Evolutionary conservation across 345 rosid species (phyloP), one percentile per base, ranked within the genome.

Genomic region (Gossypium turneri): DNA sequence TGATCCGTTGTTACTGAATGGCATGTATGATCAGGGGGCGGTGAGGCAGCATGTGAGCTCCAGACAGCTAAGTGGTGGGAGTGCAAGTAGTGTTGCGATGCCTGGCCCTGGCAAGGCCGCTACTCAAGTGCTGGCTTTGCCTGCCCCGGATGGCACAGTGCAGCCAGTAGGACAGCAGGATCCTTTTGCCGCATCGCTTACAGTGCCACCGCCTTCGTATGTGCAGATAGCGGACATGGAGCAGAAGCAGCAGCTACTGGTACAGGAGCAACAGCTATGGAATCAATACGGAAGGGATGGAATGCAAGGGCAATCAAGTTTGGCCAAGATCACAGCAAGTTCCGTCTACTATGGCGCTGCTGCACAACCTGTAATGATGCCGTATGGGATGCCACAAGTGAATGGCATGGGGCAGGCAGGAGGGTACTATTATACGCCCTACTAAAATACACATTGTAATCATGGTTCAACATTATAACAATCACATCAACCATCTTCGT

Each of bases 1-100:
- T 9, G 97, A 95, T 80, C 83, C 94, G 0, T 79, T 95, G 85
- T 62, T 93, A 63, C 82, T 95, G 72, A 90, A 87, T 60, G 98
- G 98, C 5, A 93, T 91, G 96, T 95, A 95, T 78, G 99, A 95
- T 77, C 99, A 95, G 73, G 97, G 98, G 73, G 79, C 77, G 44
- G 99, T 95, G 50, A 90, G 91, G 80, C 99, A 95, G 82, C 96
- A 93, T 12, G 89, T 87, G 47, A 86, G 89, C 82, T 78, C 86
- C 55, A 43, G 89, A 9, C 89, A 91, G 22, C 76, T 90, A 75
- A 86, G 89, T 2, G 94, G 98, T 59, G 99, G 99, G 7, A 89
- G 96, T 50, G 86, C 93, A 3, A 95, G 99, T 79, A 90, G 97
- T 41, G 89, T 90, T 60, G 90, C 90, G 2, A 76, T 95, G 61